Evolutionary conservation across 768 basidiomycete species (phyloP), one percentile per base, ranked within the genome.

Genomic region (Russula abietina): DNA sequence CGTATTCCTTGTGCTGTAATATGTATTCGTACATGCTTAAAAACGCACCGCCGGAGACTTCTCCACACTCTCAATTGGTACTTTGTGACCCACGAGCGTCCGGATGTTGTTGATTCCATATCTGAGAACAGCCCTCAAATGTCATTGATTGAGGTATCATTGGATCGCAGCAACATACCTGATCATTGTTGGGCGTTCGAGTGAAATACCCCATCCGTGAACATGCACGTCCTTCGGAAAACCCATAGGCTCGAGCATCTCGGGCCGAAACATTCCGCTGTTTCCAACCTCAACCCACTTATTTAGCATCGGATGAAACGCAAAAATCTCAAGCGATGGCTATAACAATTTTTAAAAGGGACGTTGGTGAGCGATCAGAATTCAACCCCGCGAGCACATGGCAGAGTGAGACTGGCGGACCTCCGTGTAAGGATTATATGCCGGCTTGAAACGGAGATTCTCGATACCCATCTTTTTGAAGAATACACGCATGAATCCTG

Each of bases 171-270:
- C 41, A 33, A 33, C 86, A 67, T 67, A 93, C 92, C 94, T 85
- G 76, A 99, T 98, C 97, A 99, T 98, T 0, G 97, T 98, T 19
- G 97, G 97, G 64, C 97, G 79, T 77, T 99, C 97, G 32, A 98
- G 78, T 70, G 87, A 83, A 65, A 99, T 83, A 52, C 97, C 97
- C 93, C 95, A 99, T 19, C 97, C 97, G 65, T 94, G 91, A 28
- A 98, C 96, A 28, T 94, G 87, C 12, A 98, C 93, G 70, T 94
- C 94, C 67, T 91, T 89, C 0, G 97, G 97, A 72, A 98, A 87
- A 36, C 97, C 97, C 95, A 98, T 98, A 8, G 97, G 94, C 73
- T 94, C 94, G 36, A 99, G 79, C 96, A 99, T 98, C 74, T 99
- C 97, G 4, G 97, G 97, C 38, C 97, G 85, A 86, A 99, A 99